phyloP scores from a whole-genome alignment of 2,329 filamentous ascomycete genomes.

The Harringtonia lauricola region DNA sequence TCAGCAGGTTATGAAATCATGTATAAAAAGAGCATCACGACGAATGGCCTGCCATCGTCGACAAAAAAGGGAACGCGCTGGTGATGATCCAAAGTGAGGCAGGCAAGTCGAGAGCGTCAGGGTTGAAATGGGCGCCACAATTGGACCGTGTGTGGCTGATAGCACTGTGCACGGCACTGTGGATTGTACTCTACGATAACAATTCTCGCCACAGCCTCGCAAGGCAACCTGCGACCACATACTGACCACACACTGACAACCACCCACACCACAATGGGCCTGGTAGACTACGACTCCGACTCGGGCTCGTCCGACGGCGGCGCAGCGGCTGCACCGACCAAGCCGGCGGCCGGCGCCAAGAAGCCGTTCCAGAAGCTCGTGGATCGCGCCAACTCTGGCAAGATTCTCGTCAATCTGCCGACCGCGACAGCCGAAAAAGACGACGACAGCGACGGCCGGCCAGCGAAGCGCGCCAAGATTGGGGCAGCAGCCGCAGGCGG shows the following conservation, averaged over 20 bases:
- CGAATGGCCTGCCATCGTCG: no score
- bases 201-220: no score
- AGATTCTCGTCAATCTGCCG: constrained; percentile 73
- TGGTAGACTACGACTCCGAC: constrained; percentile 79
- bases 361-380: constrained; percentile 68
- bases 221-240: background rate
- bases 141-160: no score
- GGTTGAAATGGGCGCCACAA: no score
- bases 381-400: constrained; percentile 69
- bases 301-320: constrained; percentile 56
- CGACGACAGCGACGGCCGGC: constrained; percentile 37
- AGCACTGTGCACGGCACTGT: no score
- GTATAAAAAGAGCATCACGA: no score
- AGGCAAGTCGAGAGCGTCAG: no score
- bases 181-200: no score
- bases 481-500: constrained; percentile 21
- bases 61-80: background rate
- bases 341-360: constrained; percentile 26
- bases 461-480: constrained; percentile 60
- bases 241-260: no score
- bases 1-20: no score
- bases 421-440: constrained; percentile 25
- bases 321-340: background rate
- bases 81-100: background rate
- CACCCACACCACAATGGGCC: constrained; percentile 49